phyloP scores from a whole-genome alignment of 805 yeast genomes.

The Vanderwaltozyma tropicalis region DNA sequence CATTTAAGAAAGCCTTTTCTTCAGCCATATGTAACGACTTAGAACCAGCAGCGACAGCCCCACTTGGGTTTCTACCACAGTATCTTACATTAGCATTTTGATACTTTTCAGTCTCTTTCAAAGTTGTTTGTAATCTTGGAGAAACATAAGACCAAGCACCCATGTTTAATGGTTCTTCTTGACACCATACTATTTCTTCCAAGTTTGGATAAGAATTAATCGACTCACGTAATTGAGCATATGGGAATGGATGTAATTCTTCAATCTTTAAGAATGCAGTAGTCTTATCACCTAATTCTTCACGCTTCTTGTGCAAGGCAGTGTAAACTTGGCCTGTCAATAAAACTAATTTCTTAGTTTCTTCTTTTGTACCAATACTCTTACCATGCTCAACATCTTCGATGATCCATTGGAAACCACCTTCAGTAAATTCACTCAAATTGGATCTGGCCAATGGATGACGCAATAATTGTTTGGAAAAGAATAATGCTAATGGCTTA shows the following conservation, averaged over 20 bases:
- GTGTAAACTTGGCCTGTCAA: conserved; percentile 93
- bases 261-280: conserved; percentile 87
- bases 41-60: conserved; percentile 96
- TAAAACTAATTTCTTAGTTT: conserved; percentile 76
- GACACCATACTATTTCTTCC: conserved; percentile 91
- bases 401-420: conserved; percentile 91
- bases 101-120: conserved; percentile 66
- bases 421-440: conserved; percentile 76
- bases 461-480: conserved; percentile 90
- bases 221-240: conserved; percentile 79
- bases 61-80: conserved; percentile 97
- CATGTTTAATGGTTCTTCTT: conserved; percentile 98
- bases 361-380: conserved; percentile 64
- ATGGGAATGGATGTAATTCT: conserved; percentile 99
- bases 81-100: conserved; percentile 55
- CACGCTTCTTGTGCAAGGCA: conserved; percentile 84
- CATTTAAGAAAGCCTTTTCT: conserved; percentile 77
- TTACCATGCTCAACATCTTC: conserved; percentile 85
- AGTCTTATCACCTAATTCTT: conserved; percentile 57
- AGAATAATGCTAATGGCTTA: conserved; percentile 75
- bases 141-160: conserved; percentile 74
- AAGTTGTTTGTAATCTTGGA: conserved; percentile 73
- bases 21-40: conserved; percentile 80
- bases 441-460: conserved; percentile 93
- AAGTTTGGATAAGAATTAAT: conserved; percentile 69